Evolutionary conservation across 495 filamentous ascomycete species (phyloP), one percentile per base, ranked within the genome.

Genomic region (Hypomontagnella monticulosa): DNA sequence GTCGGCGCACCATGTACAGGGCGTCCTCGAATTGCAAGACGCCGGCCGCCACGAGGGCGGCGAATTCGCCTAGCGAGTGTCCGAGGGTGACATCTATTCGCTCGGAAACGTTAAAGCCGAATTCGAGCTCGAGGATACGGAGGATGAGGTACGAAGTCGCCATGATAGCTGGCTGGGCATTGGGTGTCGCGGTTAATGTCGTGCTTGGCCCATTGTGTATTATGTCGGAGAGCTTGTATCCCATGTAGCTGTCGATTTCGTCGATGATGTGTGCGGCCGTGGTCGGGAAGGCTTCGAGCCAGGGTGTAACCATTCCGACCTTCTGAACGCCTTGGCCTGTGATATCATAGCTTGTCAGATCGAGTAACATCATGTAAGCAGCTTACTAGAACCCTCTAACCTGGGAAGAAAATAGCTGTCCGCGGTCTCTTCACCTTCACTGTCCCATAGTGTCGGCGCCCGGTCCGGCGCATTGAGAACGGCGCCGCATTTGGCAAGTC

Each of bases 131-230:
- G 49, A 99, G 84, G 55, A 99, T 89, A 46, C 92, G 89, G 33
- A 97, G 86, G 63, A 97, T 96, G 19, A 97, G 80, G 68, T 98
- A 85, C 19, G 91, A 96, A 4, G 92, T 92, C 11, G 93, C 91
- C 89, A 99, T 94, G 75, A 98, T 95, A 46, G 95, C 94, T 0
- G 95, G 95, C 76, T 99, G 95, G 8, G 95, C 89, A 71, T 97
- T 92, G 58, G 89, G 86, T 10, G 95, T 97, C 47, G 85, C 83
- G 36, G 91, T 94, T 57, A 99, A 84, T 15, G 79, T 79, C 16
- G 84, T 83, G 64, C 88, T 89, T 0, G 95, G 91, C 0, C 95
- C 94, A 0, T 91, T 78, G 33, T 86, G 83, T 67, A 99, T 97
- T 55, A 94, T 84, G n/a, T 81, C 79, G 33, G 91, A 91, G 20